Evolutionary conservation across 352 stramenopile species (phyloP), one percentile per base, ranked within the genome.

Genomic region (Phytopythium cucurbitacearum): DNA sequence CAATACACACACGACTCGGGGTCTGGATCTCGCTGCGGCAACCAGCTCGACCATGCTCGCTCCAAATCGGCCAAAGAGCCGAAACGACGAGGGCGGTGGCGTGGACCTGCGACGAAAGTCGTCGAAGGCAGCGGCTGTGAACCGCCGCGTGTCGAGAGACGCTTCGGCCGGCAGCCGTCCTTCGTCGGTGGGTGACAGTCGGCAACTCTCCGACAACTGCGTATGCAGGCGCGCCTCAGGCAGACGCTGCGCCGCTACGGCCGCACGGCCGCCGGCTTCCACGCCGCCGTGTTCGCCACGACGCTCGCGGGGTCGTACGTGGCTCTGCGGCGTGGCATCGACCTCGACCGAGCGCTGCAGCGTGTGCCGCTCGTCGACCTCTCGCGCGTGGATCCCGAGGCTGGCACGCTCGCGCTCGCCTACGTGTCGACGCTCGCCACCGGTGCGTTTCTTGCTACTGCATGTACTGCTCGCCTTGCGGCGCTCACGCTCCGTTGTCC

Each of bases 371-470:
- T 92, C 59, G 66, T 94, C 10, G 74, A 92, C 49, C 48, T 87
- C 45, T 74, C 72, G 33, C 76, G 78, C 60, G 57, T 93, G 40
- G 73, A 95, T 59, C 76, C 76, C 5, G 69, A 91, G 16, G 78
- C 81, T 1, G 68, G 81, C 11, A 89, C 69, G 33, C 62, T 95
- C 42, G 68, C 79, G 36, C 71, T 93, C 46, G 83, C 84, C 43
- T 99, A 99, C 70, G 96, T 99, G 56, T 86, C 94, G 15, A 91
- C 97, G 7, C 83, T 93, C 53, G 90, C 91, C 39, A 91, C 76
- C 40, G 78, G 65, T 78, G 35, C 41, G 53, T 51, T 10, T 12
- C 9, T 21, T 21, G 5, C 8, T 35, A 21, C 4, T 21, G 42
- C 39, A 41, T 42, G n/a, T 33, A 36, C 32, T 8, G 12, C 15